These are phyloP conservation scores for Kockovaella imperatae DNA, from an alignment of 768 basidiomycete species.

Conservation along the genomic window DNA sequence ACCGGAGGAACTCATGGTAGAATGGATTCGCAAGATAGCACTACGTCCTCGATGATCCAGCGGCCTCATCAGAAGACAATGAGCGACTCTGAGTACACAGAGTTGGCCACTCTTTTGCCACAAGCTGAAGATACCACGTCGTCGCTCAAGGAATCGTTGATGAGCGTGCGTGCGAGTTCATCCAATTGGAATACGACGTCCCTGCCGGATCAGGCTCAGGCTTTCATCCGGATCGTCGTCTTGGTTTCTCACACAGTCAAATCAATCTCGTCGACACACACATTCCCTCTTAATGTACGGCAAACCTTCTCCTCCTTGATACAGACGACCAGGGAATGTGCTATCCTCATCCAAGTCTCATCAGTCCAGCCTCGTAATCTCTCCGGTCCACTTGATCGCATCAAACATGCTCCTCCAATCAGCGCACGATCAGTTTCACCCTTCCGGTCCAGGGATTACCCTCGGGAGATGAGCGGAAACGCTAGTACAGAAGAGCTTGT, in stretches of 20 bases:
- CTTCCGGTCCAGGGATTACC: background rate
- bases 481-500: constrained; percentile 17
- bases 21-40: constrained; percentile 6
- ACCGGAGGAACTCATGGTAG: constrained; percentile 14
- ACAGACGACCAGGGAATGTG: constrained; percentile 77
- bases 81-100: constrained; percentile 25
- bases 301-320: constrained; percentile 67
- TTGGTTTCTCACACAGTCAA: constrained; percentile 68
- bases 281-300: constrained; percentile 58
- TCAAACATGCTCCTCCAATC: background rate
- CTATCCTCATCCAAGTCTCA: constrained; percentile 76
- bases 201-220: constrained; percentile 67
- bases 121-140: constrained; percentile 60
- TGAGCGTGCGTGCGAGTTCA: constrained; percentile 55
- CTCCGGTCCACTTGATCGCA: constrained; percentile 7
- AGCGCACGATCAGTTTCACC: constrained; percentile 6
- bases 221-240: constrained; percentile 77
- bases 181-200: constrained; percentile 54
- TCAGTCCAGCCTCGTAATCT: constrained; percentile 56
- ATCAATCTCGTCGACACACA: constrained; percentile 51
- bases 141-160: constrained; percentile 56
- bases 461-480: background rate
- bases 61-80: constrained; percentile 21
- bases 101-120: constrained; percentile 46
- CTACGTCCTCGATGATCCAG: constrained; percentile 1